A percentile compares a stretch with the other conserved stretches of the same genome.
phyloP scores from a whole-genome alignment of 2,329 filamentous ascomycete genomes.

The Hortaea werneckii region DNA sequence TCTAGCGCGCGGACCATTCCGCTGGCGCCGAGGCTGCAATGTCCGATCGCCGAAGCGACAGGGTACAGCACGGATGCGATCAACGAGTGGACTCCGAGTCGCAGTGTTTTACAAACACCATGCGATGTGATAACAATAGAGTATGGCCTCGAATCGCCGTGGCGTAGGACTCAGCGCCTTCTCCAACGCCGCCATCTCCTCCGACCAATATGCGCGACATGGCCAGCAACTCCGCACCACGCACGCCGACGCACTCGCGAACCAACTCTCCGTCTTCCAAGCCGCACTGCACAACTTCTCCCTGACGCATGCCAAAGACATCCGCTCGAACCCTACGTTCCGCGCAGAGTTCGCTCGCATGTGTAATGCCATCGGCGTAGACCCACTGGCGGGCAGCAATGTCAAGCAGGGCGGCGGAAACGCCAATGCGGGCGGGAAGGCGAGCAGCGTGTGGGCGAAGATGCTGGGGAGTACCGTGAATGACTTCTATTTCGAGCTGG shows the following conservation, averaged over 20 bases:
- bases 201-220: slow-evolving; percentile 82
- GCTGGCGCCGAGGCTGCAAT: background rate
- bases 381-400: slow-evolving; percentile 60
- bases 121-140: background rate
- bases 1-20: background rate
- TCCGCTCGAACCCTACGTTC: slow-evolving; percentile 88
- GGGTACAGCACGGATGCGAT: too few species aligned
- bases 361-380: slow-evolving; percentile 94
- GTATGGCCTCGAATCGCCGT: slow-evolving; percentile 49
- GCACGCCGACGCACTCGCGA: slow-evolving; percentile 77
- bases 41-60: background rate
- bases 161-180: slow-evolving; percentile 88
- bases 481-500: slow-evolving; percentile 97
- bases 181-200: slow-evolving; percentile 71
- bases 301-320: slow-evolving; percentile 87
- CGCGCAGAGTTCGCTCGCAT: slow-evolving; percentile 96
- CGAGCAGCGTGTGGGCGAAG: slow-evolving; percentile 79
- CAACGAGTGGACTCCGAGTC: too few species aligned
- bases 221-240: slow-evolving; percentile 75
- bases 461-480: slow-evolving; percentile 85
- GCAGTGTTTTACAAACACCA: background rate
- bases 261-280: slow-evolving; percentile 92
- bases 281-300: slow-evolving; percentile 92
- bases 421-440: slow-evolving; percentile 34
- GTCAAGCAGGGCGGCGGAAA: slow-evolving; percentile 20